These are phyloP conservation scores for Paratinospora sagittata DNA, from an alignment of 164 flowering plant species.

Conservation along the genomic window DNA sequence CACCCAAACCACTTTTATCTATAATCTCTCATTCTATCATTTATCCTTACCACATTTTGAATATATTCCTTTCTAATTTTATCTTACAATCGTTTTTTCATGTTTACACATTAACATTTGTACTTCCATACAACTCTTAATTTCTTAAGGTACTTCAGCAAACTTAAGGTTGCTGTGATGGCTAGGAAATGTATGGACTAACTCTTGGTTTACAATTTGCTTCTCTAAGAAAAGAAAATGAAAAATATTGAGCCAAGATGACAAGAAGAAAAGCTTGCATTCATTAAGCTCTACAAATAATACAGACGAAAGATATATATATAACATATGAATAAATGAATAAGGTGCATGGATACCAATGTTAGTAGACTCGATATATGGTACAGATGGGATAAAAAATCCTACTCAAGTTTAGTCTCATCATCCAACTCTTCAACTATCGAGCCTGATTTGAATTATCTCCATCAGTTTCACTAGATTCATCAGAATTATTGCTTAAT, in stretches of 20 bases:
- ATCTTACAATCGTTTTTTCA: too few species aligned
- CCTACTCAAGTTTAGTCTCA: background rate
- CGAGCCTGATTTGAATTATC: slow-evolving; percentile 25
- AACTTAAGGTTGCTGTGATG: too few species aligned
- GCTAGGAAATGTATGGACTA: too few species aligned
- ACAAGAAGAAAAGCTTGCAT: background rate
- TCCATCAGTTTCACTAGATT: slow-evolving; percentile 17
- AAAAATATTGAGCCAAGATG: background rate
- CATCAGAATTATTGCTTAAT: slow-evolving; percentile 17
- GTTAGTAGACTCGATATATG: slow-evolving; percentile 3
- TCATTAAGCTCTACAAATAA: background rate
- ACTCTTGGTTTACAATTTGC: background rate
- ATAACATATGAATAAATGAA: background rate
- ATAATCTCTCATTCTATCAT: too few species aligned
- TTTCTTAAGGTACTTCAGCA: background rate
- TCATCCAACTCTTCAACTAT: slow-evolving; percentile 10
- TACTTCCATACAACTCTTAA: background rate
- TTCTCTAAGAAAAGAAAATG: background rate
- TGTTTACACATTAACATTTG: too few species aligned
- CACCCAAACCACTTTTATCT: too few species aligned
- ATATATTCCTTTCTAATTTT: too few species aligned
- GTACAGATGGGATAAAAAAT: slow-evolving; percentile 7
- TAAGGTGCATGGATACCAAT: background rate
- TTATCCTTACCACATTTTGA: too few species aligned
- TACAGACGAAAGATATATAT: background rate